Evolutionary conservation across 192 early-diverging fungal species (phyloP), one percentile per base, ranked within the genome.

Genomic region (Umbelopsis sp.): DNA sequence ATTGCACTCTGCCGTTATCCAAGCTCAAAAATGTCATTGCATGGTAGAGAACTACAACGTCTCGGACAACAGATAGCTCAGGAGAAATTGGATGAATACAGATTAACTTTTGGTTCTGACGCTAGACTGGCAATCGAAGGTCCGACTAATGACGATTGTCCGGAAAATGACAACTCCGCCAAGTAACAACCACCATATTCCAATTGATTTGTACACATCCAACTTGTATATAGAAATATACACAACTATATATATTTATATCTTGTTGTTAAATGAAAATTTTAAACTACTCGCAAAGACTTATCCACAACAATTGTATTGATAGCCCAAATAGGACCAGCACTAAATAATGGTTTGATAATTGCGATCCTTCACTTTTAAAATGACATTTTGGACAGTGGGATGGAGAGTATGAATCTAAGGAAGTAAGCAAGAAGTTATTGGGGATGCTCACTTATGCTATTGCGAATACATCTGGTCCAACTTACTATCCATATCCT

Each of bases 1-100:
- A 34, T 22, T 87, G 9, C 73, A 81, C 66, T 75, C 82, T 12
- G 86, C 86, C 5, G 36, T 72, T 14, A 34, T 72, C 5, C 67
- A 71, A 52, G 78, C 74, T 34, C 71, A 80, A 45, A 65, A 72
- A 72, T 80, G 71, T 66, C 74, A 0, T n/a, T 70, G 21, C 52
- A 73, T 24, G 78, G 78, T 12, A 65, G 71, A 31, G 78, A 80
- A 47, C 72, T 80, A 5, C 78, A 80, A 32, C 69, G 68, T 0
- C 43, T 80, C 0, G 78, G 78, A 36, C 66, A 71, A 16, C 65
- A 80, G 47, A 53, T 80, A 38, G 78, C 78, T 26, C 74, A 75
- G 45, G 74, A 80, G 21, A 75, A 76, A 51, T n/a, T 80, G 44
- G 71, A 75, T 44, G 78, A 75, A 70, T 80, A 80, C 41, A 41